Base-by-base conservation (phyloP, 2,329 filamentous ascomycete genomes). In the Hyphodiscus sp. region DNA sequence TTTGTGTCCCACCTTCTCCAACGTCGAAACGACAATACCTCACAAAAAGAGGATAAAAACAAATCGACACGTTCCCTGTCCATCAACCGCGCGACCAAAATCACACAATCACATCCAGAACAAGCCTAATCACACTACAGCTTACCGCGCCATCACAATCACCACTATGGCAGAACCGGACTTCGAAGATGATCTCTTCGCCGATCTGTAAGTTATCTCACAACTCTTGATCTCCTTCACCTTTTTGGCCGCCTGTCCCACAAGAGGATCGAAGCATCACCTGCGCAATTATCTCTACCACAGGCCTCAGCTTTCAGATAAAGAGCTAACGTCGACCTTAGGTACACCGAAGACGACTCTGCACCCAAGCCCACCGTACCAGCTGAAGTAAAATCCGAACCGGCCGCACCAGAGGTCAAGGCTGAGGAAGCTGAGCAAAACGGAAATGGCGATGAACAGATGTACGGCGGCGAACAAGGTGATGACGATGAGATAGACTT, bases 141-240 rank as follows among this genome's bases (percentile, higher is more conserved):
- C 33, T 15, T 38, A 38, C 33, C 11, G 11, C 11, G 33, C 16
- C 33, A 13, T 38, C 23, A 26, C 23, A 26, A 26, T 8, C 3
- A 26, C 47, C 70, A 78, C 48, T 64, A 94, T 92, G 89, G 83
- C 88, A 47, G 89, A 94, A 66, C 76, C 80, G 50, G 88, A 89
- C 62, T 85, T 90, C 63, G 91, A 96, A 64, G 91, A 96, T 67
- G 91, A 96, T 79, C 87, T 96, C 73, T 96, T 96, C 72, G 91
- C 91, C 65, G 91, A 96, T 74, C 82, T 96, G 91, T 96, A 77
- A 74, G 89, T 80, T 44, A 16, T 45, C 19, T 20, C 19, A 26
- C 16, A 11, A 38, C 44, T 18, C 30, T 13, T 44, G 7, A 38
- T 6, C 45, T 23, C 33, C 9, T 10, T 42, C 11, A 47, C 2